Evolutionary conservation across 2,329 filamentous ascomycete genomes (phyloP).

Genomic region (Phoma sp.): DNA sequence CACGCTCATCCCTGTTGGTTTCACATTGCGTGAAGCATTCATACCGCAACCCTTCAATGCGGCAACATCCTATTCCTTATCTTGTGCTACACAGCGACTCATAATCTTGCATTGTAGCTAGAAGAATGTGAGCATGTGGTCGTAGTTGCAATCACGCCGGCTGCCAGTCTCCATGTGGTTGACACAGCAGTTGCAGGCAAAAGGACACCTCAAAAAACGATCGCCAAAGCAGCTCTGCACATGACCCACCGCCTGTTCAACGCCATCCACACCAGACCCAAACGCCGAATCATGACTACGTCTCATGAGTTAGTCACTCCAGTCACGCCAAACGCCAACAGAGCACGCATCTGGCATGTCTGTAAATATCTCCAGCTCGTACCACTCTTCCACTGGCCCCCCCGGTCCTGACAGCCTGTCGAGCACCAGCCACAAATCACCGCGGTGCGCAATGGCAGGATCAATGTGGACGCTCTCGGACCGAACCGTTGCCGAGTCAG

Average conservation of each 20-base stretch:
- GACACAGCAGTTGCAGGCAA: background rate
- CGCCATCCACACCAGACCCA: conserved; percentile 14
- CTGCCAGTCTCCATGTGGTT: background rate
- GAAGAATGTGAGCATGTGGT: conserved; percentile 3
- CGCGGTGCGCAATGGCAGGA: conserved; percentile 62
- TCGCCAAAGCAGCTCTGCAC: conserved; percentile 5
- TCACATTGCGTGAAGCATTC: conserved; percentile 14
- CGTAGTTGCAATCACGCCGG: conserved; percentile 1
- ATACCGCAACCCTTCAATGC: conserved; percentile 6
- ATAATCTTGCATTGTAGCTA: background rate
- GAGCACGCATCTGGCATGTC: conserved; percentile 55
- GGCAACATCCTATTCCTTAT: conserved; percentile 6
- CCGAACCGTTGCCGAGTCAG: conserved; percentile 71
- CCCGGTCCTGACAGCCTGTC: conserved; percentile 74
- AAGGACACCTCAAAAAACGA: background rate
- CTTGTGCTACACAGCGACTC: conserved; percentile 6
- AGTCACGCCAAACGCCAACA: conserved; percentile 55
- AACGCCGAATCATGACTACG: conserved; percentile 19
- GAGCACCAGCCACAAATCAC: conserved; percentile 79
- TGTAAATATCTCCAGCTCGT: conserved; percentile 58
- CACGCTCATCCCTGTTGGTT: conserved; percentile 20
- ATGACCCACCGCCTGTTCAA: conserved; percentile 15
- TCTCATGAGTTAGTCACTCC: conserved; percentile 45
- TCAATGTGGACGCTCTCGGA: conserved; percentile 78
- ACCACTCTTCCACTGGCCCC: conserved; percentile 56